A percentile compares a stretch with the other conserved stretches of the same genome.
Conservation (phyloP, 371 early-diverging fungal species). For the Nematocida ironsii region DNA sequence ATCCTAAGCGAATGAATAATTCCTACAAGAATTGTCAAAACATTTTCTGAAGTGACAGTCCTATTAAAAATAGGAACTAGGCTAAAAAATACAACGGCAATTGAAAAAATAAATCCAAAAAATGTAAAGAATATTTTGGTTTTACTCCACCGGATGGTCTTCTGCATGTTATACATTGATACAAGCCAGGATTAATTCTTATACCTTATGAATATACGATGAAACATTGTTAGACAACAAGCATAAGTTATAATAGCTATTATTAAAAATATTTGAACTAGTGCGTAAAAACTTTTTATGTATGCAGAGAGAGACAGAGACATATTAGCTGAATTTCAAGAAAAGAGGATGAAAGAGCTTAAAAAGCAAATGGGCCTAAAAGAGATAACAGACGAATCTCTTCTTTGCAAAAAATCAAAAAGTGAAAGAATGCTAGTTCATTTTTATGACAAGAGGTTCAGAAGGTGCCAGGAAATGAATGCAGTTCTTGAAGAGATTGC, state of each 20-base stretch:
- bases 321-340: conserved; percentile 60
- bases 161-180: not conserved
- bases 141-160: conserved; percentile 27
- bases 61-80: conserved; percentile 2
- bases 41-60: not conserved
- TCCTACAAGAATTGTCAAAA: conserved; percentile 10
- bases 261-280: no score
- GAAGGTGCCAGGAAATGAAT: conserved; percentile 66
- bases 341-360: conserved; percentile 55
- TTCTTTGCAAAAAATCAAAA: conserved; percentile 63
- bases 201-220: not conserved
- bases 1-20: not conserved
- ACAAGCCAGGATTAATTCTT: not conserved
- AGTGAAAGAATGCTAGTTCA: conserved; percentile 67
- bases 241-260: conserved; percentile 1
- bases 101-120: conserved; percentile 28
- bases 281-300: conserved; percentile 4
- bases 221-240: conserved; percentile 26
- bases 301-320: conserved; percentile 52
- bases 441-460: conserved; percentile 65
- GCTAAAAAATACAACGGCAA: conserved; percentile 18
- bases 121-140: conserved; percentile 30
- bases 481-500: conserved; percentile 57
- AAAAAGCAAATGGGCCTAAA: conserved; percentile 1
- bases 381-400: conserved; percentile 62